Evolutionary conservation across 2,329 filamentous ascomycete species (phyloP).

Genomic region (Orbilia blumenaviensis): DNA sequence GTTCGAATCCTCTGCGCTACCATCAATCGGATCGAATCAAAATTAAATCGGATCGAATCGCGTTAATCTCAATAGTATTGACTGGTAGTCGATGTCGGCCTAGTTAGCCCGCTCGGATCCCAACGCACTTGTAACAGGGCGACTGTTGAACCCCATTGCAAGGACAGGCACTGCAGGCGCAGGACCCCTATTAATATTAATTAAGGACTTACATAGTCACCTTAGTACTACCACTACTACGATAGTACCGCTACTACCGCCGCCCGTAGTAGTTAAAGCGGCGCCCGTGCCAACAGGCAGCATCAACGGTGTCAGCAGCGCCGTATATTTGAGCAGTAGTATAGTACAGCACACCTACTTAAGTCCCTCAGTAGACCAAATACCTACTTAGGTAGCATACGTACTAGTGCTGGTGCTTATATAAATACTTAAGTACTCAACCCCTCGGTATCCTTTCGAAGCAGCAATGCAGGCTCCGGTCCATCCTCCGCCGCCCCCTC

Average conservation of each 20-base stretch:
- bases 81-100: conserved; percentile 3
- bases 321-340: no score
- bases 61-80: neutral
- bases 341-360: neutral
- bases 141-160: neutral
- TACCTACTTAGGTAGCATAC: neutral
- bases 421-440: neutral
- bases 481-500: conserved; percentile 46
- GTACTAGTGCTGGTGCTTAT: neutral
- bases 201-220: no score
- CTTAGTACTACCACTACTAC: no score
- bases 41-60: no score
- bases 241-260: no score
- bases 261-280: no score
- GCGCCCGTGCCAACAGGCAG: conserved; percentile 1
- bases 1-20: no score
- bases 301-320: neutral
- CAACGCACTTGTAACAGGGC: conserved; percentile 27
- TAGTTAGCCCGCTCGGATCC: conserved; percentile 34
- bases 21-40: no score
- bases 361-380: neutral
- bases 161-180: no score
- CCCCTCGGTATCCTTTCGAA: neutral
- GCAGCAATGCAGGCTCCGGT: conserved; percentile 42
- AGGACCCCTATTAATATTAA: conserved; percentile 41